Evolutionary conservation across 768 basidiomycete species (phyloP), one percentile per base, ranked within the genome.

Genomic region (Leccinum rimulosum): DNA sequence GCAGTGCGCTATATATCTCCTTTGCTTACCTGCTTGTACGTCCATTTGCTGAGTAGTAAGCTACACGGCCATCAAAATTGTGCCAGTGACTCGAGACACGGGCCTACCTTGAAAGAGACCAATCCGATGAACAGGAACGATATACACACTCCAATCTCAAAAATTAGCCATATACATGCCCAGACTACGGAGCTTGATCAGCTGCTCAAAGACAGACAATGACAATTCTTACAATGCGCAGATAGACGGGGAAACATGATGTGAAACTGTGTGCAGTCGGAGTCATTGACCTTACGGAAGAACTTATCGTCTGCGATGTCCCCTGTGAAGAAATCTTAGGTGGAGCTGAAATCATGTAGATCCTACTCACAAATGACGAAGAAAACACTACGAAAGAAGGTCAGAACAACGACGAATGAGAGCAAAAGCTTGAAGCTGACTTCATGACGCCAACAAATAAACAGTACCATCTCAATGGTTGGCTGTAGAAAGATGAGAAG

Each of bases 221-320:
- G 25, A 10, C 15, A 6, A 38, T 22, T 35, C 83, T 60, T 73
- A 91, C 92, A 73, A 68, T 93, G 90, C n/a, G 90, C 80, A 43
- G 83, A 80, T 54, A 91, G 79, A 6, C 76, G 71, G 17, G 90
- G 89, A 73, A 80, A 93, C 54, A 98, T 70, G 49, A 93, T 75
- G 17, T 84, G 75, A 69, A 93, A 96, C 67, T 98, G 95, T 2
- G 93, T 92, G 59, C 91, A 91, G 68, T 96, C 95, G 1, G 93
- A 94, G 67, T 94, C 91, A 68, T 96, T 96, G 28, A 87, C 82
- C 78, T 96, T 96, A 69, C 94, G 91, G 75, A 95, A 97, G 76
- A 95, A 93, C 57, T 91, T 83, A 69, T 98, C 95, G 71, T 98
- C 95, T 48, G 92, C 85, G 49, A 95, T 88, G 69, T 98, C 95